These are phyloP conservation scores for Backusella westeae DNA, from an alignment of 192 early-diverging fungal genomes.

Conservation along the genomic window DNA sequence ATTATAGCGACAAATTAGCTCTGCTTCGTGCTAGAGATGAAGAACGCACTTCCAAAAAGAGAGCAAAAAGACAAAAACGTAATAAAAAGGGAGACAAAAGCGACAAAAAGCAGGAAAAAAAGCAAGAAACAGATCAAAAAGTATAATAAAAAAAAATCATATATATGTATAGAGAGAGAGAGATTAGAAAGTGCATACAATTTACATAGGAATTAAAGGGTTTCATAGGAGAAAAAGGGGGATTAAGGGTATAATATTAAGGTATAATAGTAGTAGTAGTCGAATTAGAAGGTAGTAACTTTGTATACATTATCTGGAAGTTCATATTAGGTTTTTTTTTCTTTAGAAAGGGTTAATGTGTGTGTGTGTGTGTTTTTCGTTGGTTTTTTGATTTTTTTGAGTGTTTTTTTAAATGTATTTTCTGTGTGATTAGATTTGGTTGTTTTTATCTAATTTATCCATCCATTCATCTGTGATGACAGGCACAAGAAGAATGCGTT, in stretches of 20 bases:
- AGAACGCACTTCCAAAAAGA: conserved; percentile 84
- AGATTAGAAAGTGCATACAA: not conserved
- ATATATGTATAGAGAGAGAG: not conserved
- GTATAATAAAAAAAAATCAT: not conserved
- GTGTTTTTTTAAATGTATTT: not conserved
- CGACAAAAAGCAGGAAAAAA: conserved; percentile 30
- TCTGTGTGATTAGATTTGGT: not conserved
- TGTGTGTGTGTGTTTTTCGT: not conserved
- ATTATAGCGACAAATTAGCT: conserved; percentile 58
- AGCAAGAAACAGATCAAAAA: not conserved
- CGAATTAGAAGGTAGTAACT: conserved; percentile 4
- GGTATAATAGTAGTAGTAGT: conserved; percentile 4
- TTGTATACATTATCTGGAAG: conserved; percentile 6
- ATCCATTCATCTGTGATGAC: conserved; percentile 37
- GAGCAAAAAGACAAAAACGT: conserved; percentile 81
- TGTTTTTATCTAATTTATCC: conserved; percentile 29
- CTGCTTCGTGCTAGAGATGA: conserved; percentile 64
- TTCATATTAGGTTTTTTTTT: not conserved
- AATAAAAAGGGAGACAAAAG: conserved; percentile 38
- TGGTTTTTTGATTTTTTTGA: not conserved
- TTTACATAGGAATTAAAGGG: conserved; percentile 6
- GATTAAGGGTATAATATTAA: conserved; percentile 5
- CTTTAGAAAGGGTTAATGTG: not conserved
- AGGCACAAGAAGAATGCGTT: conserved; percentile 13
- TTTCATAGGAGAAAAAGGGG: conserved; percentile 1